Conservation (phyloP, 129 eudicot genomes). For the Silybum marianum region DNA sequence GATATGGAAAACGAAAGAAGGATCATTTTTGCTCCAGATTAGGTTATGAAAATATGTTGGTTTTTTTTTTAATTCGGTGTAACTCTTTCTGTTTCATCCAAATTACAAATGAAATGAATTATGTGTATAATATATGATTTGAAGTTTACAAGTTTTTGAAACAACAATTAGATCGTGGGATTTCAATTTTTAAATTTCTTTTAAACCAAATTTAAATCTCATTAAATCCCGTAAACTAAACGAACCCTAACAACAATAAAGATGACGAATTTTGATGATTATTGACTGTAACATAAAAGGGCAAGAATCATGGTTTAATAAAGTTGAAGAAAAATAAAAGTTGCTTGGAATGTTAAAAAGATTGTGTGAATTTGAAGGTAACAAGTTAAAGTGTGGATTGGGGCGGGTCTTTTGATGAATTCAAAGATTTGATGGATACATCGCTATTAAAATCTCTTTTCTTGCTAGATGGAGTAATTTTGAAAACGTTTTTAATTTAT, state of each 20-base stretch:
- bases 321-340: slow-evolving; percentile 27
- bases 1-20: slow-evolving; percentile 4
- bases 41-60: slow-evolving; percentile 10
- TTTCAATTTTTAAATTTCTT: too few relatives aligned
- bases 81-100: not conserved
- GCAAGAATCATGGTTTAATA: slow-evolving; percentile 5
- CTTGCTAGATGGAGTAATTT: not conserved
- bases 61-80: slow-evolving; percentile 21
- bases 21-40: slow-evolving; percentile 13
- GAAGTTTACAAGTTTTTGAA: not conserved
- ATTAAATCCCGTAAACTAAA: too few relatives aligned
- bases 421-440: not conserved
- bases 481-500: not conserved
- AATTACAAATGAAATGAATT: not conserved
- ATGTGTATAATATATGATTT: not conserved
- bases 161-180: not conserved
- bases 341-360: slow-evolving; percentile 23
- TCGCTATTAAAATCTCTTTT: not conserved
- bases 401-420: slow-evolving; percentile 33
- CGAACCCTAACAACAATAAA: too few relatives aligned
- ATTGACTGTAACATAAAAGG: not conserved
- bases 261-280: too few relatives aligned
- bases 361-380: slow-evolving; percentile 33
- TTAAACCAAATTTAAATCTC: too few relatives aligned
- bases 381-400: slow-evolving; percentile 28